Evolutionary conservation across 345 rosid genomes (phyloP).

Genomic region (Rhodamnia argentea): DNA sequence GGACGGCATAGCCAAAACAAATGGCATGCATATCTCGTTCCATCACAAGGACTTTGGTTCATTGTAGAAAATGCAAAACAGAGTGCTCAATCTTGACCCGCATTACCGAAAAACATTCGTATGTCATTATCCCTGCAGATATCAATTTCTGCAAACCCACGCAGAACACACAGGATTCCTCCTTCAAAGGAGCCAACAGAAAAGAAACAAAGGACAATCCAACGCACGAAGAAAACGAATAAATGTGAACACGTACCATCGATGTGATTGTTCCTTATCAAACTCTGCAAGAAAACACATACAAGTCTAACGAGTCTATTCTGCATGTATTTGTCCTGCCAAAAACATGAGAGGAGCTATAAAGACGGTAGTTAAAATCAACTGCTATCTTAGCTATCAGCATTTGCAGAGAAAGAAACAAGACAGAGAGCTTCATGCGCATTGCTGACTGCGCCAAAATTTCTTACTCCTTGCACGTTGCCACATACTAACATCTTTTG

Average conservation of each 20-base stretch:
- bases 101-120: neutral
- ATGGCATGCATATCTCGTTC: neutral
- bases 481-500: neutral
- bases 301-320: conserved; percentile 98
- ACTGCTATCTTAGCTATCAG: neutral
- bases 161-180: neutral
- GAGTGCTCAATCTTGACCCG: neutral
- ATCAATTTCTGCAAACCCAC: neutral
- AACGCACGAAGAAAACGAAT: neutral
- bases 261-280: conserved; percentile 81
- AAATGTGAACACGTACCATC: conserved; percentile 34
- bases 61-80: neutral
- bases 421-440: neutral
- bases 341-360: conserved; percentile 12
- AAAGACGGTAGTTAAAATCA: neutral
- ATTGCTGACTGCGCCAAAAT: neutral
- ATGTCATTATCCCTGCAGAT: neutral
- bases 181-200: neutral
- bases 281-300: conserved; percentile 92
- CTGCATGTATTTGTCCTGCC: conserved; percentile 98
- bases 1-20: neutral
- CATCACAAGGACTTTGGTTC: neutral
- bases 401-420: neutral
- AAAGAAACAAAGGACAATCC: neutral
- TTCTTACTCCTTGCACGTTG: neutral